A percentile compares a stretch with the other conserved stretches of the same genome.
Conservation (phyloP, 345 rosid genomes). For the Litchi chinensis region DNA sequence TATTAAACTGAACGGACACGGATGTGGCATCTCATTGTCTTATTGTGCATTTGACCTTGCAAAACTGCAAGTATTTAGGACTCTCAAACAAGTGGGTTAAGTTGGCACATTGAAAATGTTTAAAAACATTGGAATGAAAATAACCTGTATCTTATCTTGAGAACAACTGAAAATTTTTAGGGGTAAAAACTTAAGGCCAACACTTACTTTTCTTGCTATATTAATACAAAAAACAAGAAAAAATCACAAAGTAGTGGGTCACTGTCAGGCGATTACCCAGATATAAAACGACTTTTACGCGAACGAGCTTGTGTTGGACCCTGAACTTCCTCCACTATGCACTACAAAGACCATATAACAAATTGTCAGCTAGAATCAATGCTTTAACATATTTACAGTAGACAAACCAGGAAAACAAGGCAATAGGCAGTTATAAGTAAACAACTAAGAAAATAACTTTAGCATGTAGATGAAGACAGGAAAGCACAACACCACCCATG, state of each 20-base stretch:
- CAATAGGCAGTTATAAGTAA: background rate
- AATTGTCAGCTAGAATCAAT: background rate
- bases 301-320: conserved; percentile 95
- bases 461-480: background rate
- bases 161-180: background rate
- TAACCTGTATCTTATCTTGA: background rate
- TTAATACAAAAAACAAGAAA: background rate
- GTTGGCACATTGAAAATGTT: background rate
- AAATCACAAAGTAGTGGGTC: background rate
- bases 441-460: background rate
- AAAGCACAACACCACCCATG: background rate
- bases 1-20: background rate
- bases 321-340: conserved; percentile 98
- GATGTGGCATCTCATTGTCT: background rate
- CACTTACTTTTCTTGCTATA: background rate
- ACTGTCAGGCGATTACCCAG: conserved; percentile 62
- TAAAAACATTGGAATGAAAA: background rate
- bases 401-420: conserved; percentile 3
- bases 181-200: conserved; percentile 1
- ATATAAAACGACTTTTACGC: conserved; percentile 92
- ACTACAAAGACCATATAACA: conserved; percentile 46
- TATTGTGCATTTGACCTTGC: background rate
- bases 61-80: background rate
- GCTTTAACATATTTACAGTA: background rate
- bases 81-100: background rate